Conservation (phyloP, 495 filamentous ascomycete species). For the Elaphomyces granulatus region DNA sequence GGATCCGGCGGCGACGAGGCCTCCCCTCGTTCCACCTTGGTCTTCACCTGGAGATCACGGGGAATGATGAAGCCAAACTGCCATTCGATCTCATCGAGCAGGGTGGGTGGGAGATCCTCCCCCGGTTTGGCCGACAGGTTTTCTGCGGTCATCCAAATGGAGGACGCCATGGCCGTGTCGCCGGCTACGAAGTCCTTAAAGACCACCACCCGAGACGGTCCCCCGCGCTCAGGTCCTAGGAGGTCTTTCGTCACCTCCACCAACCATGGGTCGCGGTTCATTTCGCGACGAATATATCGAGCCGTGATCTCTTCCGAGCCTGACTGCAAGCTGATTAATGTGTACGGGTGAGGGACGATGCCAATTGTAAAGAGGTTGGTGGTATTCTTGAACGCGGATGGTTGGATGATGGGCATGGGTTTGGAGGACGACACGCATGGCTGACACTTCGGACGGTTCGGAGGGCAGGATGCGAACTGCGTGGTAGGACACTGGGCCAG, state of each 20-base stretch:
- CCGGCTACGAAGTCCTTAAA: conserved; percentile 76
- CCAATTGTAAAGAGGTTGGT: conserved; percentile 63
- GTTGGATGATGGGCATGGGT: conserved; percentile 42
- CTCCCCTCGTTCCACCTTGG: conserved; percentile 35
- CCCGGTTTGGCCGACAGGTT: conserved; percentile 30
- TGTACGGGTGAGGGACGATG: conserved; percentile 83
- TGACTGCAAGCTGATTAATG: conserved; percentile 47
- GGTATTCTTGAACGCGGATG: conserved; percentile 43
- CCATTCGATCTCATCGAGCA: conserved; percentile 64
- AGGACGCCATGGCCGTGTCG: conserved; percentile 39
- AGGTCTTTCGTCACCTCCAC: conserved; percentile 53
- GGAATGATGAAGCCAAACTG: conserved; percentile 76
- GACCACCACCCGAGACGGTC: conserved; percentile 46
- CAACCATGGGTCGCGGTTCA: conserved; percentile 71
- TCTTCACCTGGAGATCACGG: conserved; percentile 32
- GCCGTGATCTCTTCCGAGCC: conserved; percentile 41
- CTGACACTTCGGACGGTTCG: conserved; percentile 58
- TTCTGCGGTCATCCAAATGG: conserved; percentile 76
- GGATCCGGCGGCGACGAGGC: conserved; percentile 21
- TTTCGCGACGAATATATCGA: conserved; percentile 57
- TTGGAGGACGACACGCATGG: conserved; percentile 47
- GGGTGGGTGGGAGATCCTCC: conserved; percentile 23
- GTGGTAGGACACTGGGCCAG: conserved; percentile 62
- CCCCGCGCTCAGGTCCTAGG: conserved; percentile 42
- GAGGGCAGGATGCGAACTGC: conserved; percentile 67